Evolutionary conservation across 1,139 yeast genomes (phyloP).

Genomic region (Wickerhamomyces sp.): DNA sequence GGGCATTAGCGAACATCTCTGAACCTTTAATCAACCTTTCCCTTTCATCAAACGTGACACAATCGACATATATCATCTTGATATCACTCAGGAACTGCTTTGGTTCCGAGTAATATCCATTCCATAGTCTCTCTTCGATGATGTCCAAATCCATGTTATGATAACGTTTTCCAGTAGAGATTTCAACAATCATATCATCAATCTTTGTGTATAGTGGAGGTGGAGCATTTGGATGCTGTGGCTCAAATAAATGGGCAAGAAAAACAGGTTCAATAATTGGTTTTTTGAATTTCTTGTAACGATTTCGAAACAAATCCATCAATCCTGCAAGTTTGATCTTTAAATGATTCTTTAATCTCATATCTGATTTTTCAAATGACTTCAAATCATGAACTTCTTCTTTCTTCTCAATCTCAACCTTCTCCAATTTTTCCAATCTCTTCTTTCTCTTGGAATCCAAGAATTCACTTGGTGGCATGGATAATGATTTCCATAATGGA

Average conservation of each 20-base stretch:
- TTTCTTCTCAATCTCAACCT: constrained; percentile 10
- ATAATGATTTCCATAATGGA: constrained; percentile 48
- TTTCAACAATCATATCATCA: constrained; percentile 78
- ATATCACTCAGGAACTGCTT: constrained; percentile 82
- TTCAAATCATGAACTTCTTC: constrained; percentile 30
- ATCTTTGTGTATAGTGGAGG: constrained; percentile 49
- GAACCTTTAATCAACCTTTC: constrained; percentile 85
- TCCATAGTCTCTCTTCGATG: constrained; percentile 94
- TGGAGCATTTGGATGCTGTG: constrained; percentile 28
- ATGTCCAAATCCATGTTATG: constrained; percentile 91
- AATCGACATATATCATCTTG: constrained; percentile 77
- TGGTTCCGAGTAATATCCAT: constrained; percentile 92
- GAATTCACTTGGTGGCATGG: constrained; percentile 58
- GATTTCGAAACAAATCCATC: constrained; percentile 81
- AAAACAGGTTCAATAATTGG: constrained; percentile 80
- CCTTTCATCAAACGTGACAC: constrained; percentile 70
- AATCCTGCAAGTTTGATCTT: constrained; percentile 82
- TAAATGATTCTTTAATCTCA: constrained; percentile 74
- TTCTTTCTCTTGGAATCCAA: constrained; percentile 34
- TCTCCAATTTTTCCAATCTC: constrained; percentile 21
- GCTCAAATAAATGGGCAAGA: constrained; percentile 74
- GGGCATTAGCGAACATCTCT: constrained; percentile 95
- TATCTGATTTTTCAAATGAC: constrained; percentile 64
- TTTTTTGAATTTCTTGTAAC: constrained; percentile 86
- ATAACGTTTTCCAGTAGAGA: constrained; percentile 64